Evolutionary conservation across 768 basidiomycete genomes (phyloP).

Genomic region (Tricholomella constricta): DNA sequence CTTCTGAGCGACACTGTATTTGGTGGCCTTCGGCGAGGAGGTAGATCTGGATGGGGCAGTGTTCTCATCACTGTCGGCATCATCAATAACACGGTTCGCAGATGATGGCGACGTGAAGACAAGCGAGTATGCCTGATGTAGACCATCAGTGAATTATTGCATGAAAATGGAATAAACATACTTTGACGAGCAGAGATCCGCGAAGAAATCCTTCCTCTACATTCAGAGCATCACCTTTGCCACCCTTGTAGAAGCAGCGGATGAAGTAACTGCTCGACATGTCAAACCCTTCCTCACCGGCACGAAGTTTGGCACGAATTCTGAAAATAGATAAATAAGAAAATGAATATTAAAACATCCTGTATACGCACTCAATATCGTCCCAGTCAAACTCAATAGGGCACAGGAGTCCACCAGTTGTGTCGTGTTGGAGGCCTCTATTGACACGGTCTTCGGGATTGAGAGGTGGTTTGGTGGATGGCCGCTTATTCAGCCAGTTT

Average conservation of each 20-base stretch:
- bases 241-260: constrained; percentile 17
- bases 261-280: constrained; percentile 14
- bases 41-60: background rate
- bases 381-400: constrained; percentile 28
- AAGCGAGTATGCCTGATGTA: constrained; percentile 14
- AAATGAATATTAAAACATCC: background rate
- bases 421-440: constrained; percentile 24
- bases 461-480: constrained; percentile 4
- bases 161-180: constrained; percentile 8
- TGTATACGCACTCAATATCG: constrained; percentile 17
- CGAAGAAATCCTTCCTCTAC: too few relatives aligned
- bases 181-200: constrained; percentile 24
- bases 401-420: constrained; percentile 28
- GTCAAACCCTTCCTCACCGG: constrained; percentile 7
- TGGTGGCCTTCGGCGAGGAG: too few relatives aligned
- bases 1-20: constrained; percentile 11
- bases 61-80: constrained; percentile 14
- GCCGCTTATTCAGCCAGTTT: constrained; percentile 21
- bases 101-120: constrained; percentile 22
- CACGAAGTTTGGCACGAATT: constrained; percentile 17
- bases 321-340: constrained; percentile 7
- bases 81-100: constrained; percentile 12
- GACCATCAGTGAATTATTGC: background rate
- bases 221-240: constrained; percentile 2
- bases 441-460: constrained; percentile 8